These are phyloP conservation scores for Monosporascus sp. DNA, from an alignment of 2,329 filamentous ascomycete species.

Conservation along the genomic window DNA sequence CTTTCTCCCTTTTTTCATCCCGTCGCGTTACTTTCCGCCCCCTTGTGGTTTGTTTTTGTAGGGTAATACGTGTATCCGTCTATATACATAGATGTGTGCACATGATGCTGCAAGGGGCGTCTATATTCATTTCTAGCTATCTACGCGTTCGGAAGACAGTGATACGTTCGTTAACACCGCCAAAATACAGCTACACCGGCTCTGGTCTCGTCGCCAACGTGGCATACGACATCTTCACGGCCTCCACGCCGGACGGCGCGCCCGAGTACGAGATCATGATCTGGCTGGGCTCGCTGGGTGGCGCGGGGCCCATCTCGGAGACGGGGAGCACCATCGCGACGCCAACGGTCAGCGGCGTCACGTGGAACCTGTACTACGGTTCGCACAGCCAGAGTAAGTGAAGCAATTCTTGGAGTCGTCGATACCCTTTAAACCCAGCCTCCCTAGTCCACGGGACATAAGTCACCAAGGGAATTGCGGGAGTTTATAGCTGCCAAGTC, in stretches of 20 bases:
- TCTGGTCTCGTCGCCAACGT: slow-evolving; percentile 48
- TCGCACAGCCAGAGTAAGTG: slow-evolving; percentile 42
- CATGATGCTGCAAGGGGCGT: too few relatives aligned
- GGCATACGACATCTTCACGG: slow-evolving; percentile 55
- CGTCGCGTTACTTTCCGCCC: not conserved
- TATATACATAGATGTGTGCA: too few relatives aligned
- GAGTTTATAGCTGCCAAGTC: too few relatives aligned
- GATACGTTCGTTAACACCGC: too few relatives aligned
- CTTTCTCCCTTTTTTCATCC: not conserved
- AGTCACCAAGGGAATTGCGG: too few relatives aligned
- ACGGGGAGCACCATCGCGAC: slow-evolving; percentile 48
- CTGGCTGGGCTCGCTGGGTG: slow-evolving; percentile 23
- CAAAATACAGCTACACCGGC: slow-evolving; percentile 38
- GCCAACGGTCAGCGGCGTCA: slow-evolving; percentile 43
- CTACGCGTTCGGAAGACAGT: too few relatives aligned
- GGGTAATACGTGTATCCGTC: not conserved
- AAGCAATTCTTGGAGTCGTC: slow-evolving; percentile 16
- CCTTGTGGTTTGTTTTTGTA: slow-evolving; percentile 1
- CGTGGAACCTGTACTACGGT: slow-evolving; percentile 52
- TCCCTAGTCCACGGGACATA: too few relatives aligned
- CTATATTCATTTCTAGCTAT: too few relatives aligned
- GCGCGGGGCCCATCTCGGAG: slow-evolving; percentile 29
- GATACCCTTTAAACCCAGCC: too few relatives aligned
- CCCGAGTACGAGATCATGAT: slow-evolving; percentile 54
- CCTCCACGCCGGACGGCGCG: slow-evolving; percentile 35